Conservation (phyloP, 352 stramenopile genomes). For the Pythium aphanidermatum region DNA sequence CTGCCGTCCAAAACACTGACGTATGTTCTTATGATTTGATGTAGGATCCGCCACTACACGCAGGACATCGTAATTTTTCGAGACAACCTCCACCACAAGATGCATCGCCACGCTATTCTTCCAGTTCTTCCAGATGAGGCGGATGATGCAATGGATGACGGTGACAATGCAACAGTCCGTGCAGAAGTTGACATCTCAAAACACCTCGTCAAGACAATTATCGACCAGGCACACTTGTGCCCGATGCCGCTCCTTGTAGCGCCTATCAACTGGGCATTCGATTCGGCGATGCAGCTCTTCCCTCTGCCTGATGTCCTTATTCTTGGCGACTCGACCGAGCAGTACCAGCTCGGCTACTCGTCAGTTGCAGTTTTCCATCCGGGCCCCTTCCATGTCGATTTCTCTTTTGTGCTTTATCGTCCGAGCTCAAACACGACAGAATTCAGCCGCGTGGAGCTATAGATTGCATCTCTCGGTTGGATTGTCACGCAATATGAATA, state of each 20-base stretch:
- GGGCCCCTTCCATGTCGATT: constrained; percentile 77
- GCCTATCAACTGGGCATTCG: constrained; percentile 94
- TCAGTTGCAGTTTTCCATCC: constrained; percentile 78
- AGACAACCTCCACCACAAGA: constrained; percentile 89
- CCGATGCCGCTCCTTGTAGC: constrained; percentile 81
- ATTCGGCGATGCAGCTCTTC: constrained; percentile 90
- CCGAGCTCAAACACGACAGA: constrained; percentile 79
- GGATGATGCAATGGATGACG: constrained; percentile 23
- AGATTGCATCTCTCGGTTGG: no score
- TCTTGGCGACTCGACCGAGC: constrained; percentile 72
- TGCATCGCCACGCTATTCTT: constrained; percentile 83
- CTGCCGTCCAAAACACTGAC: not conserved
- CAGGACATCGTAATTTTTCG: constrained; percentile 93
- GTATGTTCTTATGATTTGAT: not conserved
- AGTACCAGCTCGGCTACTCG: constrained; percentile 80
- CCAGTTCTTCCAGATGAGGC: constrained; percentile 30
- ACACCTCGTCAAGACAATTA: constrained; percentile 84
- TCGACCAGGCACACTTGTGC: constrained; percentile 92
- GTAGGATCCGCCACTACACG: constrained; percentile 87
- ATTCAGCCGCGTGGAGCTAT: constrained; percentile 70
- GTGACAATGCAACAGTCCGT: constrained; percentile 21
- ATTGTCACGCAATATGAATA: no score
- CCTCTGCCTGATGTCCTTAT: constrained; percentile 89
- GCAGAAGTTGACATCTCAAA: constrained; percentile 71
- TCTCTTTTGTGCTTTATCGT: constrained; percentile 83